A percentile compares a stretch with the other conserved stretches of the same genome.
Conservation (phyloP, 78 protist species). For the Corallochytrium limacisporum region DNA sequence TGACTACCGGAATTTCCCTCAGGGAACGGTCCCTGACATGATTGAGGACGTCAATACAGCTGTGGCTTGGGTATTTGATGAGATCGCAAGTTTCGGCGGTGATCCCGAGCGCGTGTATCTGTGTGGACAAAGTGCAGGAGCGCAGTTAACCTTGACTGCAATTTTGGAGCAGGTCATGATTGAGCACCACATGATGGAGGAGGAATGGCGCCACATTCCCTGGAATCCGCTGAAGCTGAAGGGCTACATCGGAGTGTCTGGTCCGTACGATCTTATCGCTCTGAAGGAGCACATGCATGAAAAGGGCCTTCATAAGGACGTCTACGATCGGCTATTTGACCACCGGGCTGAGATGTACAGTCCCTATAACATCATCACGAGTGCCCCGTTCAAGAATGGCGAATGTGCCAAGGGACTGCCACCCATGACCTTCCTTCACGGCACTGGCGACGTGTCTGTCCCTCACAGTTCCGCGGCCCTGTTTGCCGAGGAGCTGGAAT, state of each 20-base stretch:
- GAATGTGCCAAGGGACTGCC: neutral
- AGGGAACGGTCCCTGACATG: constrained; percentile 22
- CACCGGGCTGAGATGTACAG: neutral
- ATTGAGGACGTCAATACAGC: constrained; percentile 17
- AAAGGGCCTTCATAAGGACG: neutral
- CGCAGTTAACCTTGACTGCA: constrained; percentile 34
- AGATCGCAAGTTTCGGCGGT: constrained; percentile 24
- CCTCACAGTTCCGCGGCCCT: neutral
- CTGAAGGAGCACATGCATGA: neutral
- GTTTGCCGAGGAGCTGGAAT: neutral
- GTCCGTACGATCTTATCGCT: constrained; percentile 6
- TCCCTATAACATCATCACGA: neutral
- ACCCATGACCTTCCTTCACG: constrained; percentile 7
- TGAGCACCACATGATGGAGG: neutral
- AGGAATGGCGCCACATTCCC: neutral
- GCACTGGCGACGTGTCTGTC: neutral
- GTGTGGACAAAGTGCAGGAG: constrained; percentile 51
- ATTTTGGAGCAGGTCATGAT: neutral
- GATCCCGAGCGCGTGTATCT: constrained; percentile 17
- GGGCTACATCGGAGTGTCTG: constrained; percentile 2
- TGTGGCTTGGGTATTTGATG: constrained; percentile 9
- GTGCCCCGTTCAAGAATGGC: neutral
- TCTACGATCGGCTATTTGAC: neutral
- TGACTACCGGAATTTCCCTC: constrained; percentile 59
- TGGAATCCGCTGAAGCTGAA: neutral